Conservation (phyloP, 345 rosid species). For the Clausena lansium region DNA sequence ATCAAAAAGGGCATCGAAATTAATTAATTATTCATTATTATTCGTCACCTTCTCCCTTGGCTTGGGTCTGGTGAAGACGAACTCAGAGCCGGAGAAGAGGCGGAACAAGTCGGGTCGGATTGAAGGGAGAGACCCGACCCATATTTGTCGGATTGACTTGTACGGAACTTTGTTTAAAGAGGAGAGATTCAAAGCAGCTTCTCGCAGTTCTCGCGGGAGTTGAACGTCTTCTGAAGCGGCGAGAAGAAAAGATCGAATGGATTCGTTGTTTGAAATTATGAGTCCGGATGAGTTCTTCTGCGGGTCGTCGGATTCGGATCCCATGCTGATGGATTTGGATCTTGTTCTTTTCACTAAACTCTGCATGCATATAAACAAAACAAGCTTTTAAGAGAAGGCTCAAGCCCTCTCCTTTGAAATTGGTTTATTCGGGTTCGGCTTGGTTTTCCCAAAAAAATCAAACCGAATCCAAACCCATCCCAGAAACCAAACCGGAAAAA, state of each 20-base stretch:
- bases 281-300: slow-evolving; percentile 28
- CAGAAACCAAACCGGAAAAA: too few relatives aligned
- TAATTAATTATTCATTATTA: too few relatives aligned
- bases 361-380: background rate
- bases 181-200: slow-evolving; percentile 51
- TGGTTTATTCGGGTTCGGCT: too few relatives aligned
- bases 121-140: slow-evolving; percentile 43
- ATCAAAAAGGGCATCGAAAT: too few relatives aligned
- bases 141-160: slow-evolving; percentile 58
- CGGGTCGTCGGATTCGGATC: slow-evolving; percentile 5
- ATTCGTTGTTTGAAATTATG: slow-evolving; percentile 31
- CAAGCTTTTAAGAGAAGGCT: too few relatives aligned
- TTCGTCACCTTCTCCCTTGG: slow-evolving; percentile 73
- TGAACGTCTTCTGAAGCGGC: slow-evolving; percentile 46
- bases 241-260: slow-evolving; percentile 45
- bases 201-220: slow-evolving; percentile 52
- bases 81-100: slow-evolving; percentile 55
- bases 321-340: background rate
- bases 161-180: slow-evolving; percentile 41
- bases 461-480: too few relatives aligned
- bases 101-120: slow-evolving; percentile 48
- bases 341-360: background rate
- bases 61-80: slow-evolving; percentile 62
- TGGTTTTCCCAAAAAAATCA: too few relatives aligned
- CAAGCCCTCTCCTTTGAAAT: too few relatives aligned